These are phyloP conservation scores for Tubosaeta brunneosetosa DNA, from an alignment of 768 basidiomycete genomes.

Conservation along the genomic window DNA sequence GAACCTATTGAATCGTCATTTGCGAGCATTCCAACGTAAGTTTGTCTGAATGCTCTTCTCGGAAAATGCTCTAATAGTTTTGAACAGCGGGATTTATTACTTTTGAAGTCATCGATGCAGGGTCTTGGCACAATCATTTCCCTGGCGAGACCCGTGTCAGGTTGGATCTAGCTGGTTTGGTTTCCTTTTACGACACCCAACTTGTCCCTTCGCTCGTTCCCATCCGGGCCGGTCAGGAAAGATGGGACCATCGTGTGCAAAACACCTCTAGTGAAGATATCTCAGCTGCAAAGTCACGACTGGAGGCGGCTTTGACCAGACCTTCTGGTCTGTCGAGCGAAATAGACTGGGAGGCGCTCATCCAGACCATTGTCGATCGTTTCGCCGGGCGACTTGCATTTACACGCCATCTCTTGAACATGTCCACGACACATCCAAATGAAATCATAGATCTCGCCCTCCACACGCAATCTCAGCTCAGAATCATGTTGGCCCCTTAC, in stretches of 20 bases:
- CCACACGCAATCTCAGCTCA: not conserved
- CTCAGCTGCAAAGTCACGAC: not conserved
- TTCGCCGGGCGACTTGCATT: slow-evolving; percentile 25
- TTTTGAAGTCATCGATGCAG: no score
- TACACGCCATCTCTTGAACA: no score
- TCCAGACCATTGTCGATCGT: slow-evolving; percentile 6
- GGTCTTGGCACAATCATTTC: no score
- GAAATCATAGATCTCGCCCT: not conserved
- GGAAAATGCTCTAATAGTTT: no score
- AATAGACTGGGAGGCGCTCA: not conserved
- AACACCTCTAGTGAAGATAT: not conserved
- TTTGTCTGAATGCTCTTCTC: no score
- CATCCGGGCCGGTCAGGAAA: not conserved
- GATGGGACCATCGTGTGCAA: no score
- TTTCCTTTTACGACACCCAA: no score
- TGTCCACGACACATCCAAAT: not conserved
- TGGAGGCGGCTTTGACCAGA: not conserved
- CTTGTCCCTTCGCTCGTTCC: not conserved
- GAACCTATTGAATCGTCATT: no score
- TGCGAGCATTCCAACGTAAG: no score
- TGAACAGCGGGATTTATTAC: no score
- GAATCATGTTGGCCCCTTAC: not conserved
- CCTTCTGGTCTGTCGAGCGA: not conserved
- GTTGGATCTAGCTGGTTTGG: no score
- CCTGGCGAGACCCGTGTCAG: no score